Base-by-base conservation (phyloP, 2,329 filamentous ascomycete species). In the Emergomyces africanus region DNA sequence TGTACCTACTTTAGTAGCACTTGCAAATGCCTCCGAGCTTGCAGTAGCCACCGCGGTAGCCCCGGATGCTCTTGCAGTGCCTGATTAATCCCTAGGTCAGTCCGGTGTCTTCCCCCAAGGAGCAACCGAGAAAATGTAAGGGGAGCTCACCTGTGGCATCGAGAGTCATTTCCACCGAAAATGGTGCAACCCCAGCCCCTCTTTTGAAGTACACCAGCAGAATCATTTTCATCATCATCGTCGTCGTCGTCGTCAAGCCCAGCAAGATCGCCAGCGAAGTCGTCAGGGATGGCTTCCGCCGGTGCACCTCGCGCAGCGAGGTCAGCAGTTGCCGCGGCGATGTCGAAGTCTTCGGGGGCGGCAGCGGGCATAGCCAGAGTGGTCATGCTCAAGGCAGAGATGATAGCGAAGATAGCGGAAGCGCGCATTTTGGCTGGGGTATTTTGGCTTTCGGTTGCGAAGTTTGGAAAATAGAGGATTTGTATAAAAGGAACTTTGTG, bases 311-410 rank as follows among this genome's bases (percentile, higher is more conserved):
- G 44, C 12, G 44, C 23, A 15, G 44, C 44, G 44, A 48, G 44
- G 23, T 28, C 44, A 23, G 44, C 44, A 48, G 20, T 18, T 28
- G 23, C 35, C 51, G 28, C 51, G 25, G 37, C 51, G 28, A 54
- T 37, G 33, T 41, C 20, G 35, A 41, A 5, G n/a, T 54, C 20
- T 35, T 54, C 51, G 15, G 37, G 20, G 10, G 23, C 23, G 14
- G 51, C 35, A 28, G 33, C 30, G 15, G 51, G 51, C 12, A 37
- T 23, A 37, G 33, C 51, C 12, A 54, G 33, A 41, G 51, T 35
- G 23, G 51, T 39, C 33, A 54, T 54, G 51, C 33, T 54, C 51
- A 54, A 42, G 14, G 51, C 51, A 10, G 51, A 54, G 51, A 54
- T 39, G 51, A 54, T 39, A 23, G 33, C 51, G 51, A 54, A 28